Percentiles rank a stretch among this genome's conserved stretches.
phyloP scores from a whole-genome alignment of 2,329 filamentous ascomycete species.

The Mycocentrospora acerina region DNA sequence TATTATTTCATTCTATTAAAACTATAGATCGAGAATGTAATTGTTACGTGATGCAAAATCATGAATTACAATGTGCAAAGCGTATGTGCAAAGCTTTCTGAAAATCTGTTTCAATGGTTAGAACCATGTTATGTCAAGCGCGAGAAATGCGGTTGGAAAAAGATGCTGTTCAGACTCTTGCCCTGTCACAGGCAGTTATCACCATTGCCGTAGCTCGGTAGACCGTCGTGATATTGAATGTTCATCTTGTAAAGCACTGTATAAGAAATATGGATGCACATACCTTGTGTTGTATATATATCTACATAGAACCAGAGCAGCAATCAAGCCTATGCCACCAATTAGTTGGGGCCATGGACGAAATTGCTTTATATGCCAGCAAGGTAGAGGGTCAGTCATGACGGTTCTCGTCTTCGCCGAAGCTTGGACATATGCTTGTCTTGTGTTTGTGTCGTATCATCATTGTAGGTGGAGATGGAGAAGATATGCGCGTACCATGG shows the following conservation, averaged over 20 bases:
- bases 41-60: no score
- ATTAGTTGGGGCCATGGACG: conserved; percentile 25
- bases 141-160: not conserved
- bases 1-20: no score
- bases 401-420: conserved; percentile 52
- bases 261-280: conserved; percentile 4
- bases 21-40: no score
- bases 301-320: no score
- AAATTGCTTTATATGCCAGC: conserved; percentile 15
- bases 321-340: conserved; percentile 8
- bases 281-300: no score
- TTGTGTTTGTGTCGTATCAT: conserved; percentile 78
- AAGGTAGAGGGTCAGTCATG: conserved; percentile 33
- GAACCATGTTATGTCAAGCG: no score
- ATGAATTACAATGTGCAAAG: no score
- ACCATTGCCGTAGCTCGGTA: conserved; percentile 81
- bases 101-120: no score
- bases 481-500: conserved; percentile 18
- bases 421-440: conserved; percentile 99
- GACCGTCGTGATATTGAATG: conserved; percentile 75
- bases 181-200: conserved; percentile 77
- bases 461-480: conserved; percentile 50
- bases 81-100: no score
- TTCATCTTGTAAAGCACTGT: conserved; percentile 37
- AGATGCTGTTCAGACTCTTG: conserved; percentile 43